These are phyloP conservation scores for Amaranthus cruentus DNA, from an alignment of 148 eudicot species.

Conservation along the genomic window DNA sequence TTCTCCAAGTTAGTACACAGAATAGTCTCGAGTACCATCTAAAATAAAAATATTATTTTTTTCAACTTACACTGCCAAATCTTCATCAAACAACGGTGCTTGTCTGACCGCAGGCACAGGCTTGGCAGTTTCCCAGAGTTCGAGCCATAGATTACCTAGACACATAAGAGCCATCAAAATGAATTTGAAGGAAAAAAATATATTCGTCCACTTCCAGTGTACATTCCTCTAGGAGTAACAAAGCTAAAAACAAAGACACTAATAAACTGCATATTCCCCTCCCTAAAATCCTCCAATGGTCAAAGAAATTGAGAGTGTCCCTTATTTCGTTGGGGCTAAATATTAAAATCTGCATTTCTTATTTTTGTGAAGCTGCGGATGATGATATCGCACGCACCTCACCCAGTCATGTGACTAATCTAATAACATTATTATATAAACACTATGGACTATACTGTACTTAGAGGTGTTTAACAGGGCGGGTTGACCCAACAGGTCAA, in stretches of 20 bases:
- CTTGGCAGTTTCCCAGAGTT: constrained; percentile 94
- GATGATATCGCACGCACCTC: no score
- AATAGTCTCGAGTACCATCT: background rate
- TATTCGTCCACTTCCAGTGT: background rate
- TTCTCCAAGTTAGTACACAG: constrained; percentile 16
- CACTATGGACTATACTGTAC: no score
- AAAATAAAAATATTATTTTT: background rate
- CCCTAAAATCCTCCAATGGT: background rate
- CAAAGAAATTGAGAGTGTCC: background rate
- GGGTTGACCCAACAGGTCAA: no score
- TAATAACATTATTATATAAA: no score
- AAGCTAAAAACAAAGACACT: background rate
- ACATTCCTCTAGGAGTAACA: background rate
- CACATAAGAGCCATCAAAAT: background rate
- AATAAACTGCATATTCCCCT: background rate
- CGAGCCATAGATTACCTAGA: constrained; percentile 94
- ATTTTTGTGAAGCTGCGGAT: no score
- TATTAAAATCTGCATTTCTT: no score
- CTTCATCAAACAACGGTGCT: constrained; percentile 88
- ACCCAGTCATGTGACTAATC: no score
- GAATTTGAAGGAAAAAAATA: background rate
- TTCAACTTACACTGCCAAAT: constrained; percentile 76
- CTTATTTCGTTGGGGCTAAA: no score
- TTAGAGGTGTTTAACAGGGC: no score
- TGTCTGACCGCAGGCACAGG: constrained; percentile 91